phyloP scores from a whole-genome alignment of 441 rosid species.

The Syzygium syzygioides region DNA sequence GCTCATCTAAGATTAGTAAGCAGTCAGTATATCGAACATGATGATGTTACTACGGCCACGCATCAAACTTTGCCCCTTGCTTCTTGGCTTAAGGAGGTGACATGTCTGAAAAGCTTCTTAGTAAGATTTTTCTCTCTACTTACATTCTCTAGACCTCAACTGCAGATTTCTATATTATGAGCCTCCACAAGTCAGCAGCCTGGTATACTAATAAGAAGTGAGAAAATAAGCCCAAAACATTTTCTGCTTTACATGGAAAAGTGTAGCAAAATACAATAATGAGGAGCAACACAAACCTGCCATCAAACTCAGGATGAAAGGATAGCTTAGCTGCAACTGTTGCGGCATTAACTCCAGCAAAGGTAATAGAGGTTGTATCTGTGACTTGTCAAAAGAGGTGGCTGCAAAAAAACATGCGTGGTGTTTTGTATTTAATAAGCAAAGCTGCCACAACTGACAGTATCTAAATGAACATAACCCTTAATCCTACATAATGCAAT shows the following conservation, averaged over 20 bases:
- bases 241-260: not conserved
- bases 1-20: not conserved
- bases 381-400: slow-evolving; percentile 64
- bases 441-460: not conserved
- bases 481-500: not conserved
- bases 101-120: not conserved
- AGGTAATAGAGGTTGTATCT: slow-evolving; percentile 40
- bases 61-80: not conserved
- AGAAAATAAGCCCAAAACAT: not conserved
- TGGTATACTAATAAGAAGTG: not conserved
- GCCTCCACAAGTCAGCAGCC: not conserved
- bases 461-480: not conserved
- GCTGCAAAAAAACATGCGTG: slow-evolving; percentile 37
- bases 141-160: not conserved
- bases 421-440: not conserved
- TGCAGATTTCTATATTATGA: not conserved
- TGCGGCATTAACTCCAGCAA: slow-evolving; percentile 46
- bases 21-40: not conserved
- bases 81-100: not conserved
- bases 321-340: slow-evolving; percentile 35
- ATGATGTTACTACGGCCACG: not conserved
- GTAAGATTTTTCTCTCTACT: not conserved
- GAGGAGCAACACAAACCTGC: slow-evolving; percentile 37
- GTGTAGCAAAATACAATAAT: slow-evolving; percentile 1
- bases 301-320: slow-evolving; percentile 41